These are phyloP conservation scores for Myriosclerotinia curreyana DNA, from an alignment of 2,329 filamentous ascomycete genomes.

Conservation along the genomic window DNA sequence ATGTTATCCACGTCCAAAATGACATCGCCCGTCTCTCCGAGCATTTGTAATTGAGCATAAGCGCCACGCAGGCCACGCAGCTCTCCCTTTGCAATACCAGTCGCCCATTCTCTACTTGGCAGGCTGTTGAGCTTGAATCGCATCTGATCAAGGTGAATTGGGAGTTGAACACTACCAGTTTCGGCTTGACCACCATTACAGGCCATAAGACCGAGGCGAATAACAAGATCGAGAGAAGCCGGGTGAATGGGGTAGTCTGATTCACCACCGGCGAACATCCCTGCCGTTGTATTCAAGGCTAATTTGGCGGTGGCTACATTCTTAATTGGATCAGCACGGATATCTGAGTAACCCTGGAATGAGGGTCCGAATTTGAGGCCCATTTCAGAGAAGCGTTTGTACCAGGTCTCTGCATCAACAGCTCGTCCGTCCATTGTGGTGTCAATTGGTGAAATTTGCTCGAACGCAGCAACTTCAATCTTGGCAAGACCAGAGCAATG, in stretches of 20 bases:
- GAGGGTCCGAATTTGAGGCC: neutral
- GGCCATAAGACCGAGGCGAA: neutral
- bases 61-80: neutral
- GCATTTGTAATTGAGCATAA: neutral
- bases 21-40: neutral
- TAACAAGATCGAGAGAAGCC: constrained; percentile 27
- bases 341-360: neutral
- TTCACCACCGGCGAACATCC: neutral
- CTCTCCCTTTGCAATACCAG: neutral
- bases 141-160: no score
- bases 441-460: no score
- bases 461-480: no score
- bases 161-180: no score
- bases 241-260: constrained; percentile 41
- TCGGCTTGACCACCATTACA: neutral
- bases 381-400: neutral
- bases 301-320: neutral
- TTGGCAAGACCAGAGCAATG: neutral
- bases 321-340: neutral
- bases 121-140: no score
- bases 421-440: neutral
- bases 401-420: neutral
- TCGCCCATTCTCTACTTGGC: no score
- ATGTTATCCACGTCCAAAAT: neutral
- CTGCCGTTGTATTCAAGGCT: neutral